Evolutionary conservation across 129 eudicot genomes (phyloP).

Genomic region (Smallanthus sonchifolius): DNA sequence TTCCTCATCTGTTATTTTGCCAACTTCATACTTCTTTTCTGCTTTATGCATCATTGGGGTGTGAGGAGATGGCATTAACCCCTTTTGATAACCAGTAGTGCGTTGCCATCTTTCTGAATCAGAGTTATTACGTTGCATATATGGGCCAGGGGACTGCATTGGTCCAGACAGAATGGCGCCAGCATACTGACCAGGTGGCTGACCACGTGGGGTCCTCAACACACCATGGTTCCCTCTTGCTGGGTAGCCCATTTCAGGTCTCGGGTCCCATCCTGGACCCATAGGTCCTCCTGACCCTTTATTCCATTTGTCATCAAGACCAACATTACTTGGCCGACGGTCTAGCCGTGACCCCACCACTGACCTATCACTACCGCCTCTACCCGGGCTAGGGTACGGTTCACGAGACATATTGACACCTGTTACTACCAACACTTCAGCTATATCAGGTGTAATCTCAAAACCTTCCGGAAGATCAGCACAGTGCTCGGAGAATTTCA

Average conservation of each 20-base stretch:
- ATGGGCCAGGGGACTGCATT: slow-evolving; percentile 60
- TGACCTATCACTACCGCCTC: slow-evolving; percentile 46
- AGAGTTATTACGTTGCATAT: slow-evolving; percentile 52
- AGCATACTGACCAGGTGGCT: slow-evolving; percentile 38
- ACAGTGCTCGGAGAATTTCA: slow-evolving; percentile 64
- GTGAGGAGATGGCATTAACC: slow-evolving; percentile 77
- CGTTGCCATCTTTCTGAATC: slow-evolving; percentile 95
- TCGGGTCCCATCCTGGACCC: slow-evolving; percentile 41
- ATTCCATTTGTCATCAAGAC: slow-evolving; percentile 61
- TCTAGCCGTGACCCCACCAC: slow-evolving; percentile 42
- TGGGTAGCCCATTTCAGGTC: slow-evolving; percentile 38
- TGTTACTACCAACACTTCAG: slow-evolving; percentile 33
- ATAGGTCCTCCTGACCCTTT: slow-evolving; percentile 39
- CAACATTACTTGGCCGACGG: slow-evolving; percentile 50
- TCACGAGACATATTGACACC: slow-evolving; percentile 41
- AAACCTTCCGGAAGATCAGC: slow-evolving; percentile 67
- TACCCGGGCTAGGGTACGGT: slow-evolving; percentile 53
- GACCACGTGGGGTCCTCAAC: slow-evolving; percentile 51
- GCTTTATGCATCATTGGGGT: slow-evolving; percentile 88
- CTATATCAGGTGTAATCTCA: slow-evolving; percentile 42
- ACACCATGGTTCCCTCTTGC: slow-evolving; percentile 54
- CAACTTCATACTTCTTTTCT: slow-evolving; percentile 79
- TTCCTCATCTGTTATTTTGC: slow-evolving; percentile 85
- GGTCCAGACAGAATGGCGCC: slow-evolving; percentile 67
- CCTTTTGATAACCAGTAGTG: slow-evolving; percentile 50